A percentile compares a stretch with the other conserved stretches of the same genome.
Conservation (phyloP, 306 rosid species). For the Quercus dentata region DNA sequence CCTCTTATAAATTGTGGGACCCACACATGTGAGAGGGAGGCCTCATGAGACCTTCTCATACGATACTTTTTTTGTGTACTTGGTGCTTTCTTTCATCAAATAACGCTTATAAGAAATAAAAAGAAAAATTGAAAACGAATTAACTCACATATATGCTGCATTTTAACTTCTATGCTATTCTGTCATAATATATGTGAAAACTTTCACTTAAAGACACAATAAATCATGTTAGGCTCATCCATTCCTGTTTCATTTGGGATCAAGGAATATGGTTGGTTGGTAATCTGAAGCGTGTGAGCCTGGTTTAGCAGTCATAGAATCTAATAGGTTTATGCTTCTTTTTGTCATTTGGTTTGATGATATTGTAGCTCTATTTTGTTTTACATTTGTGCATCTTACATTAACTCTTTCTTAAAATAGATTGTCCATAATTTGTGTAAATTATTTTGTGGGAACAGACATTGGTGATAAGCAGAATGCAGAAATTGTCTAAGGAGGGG, state of each 20-base stretch:
- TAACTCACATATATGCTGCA: not conserved
- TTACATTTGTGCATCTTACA: not conserved
- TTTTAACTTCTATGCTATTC: not conserved
- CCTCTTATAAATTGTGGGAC: too few relatives aligned
- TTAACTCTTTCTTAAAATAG: not conserved
- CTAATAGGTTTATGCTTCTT: not conserved
- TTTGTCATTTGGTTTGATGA: not conserved
- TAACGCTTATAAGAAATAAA: too few relatives aligned
- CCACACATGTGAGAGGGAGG: too few relatives aligned
- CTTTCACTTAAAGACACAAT: not conserved
- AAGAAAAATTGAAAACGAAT: not conserved
- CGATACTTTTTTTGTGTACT: too few relatives aligned
- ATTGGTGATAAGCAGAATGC: constrained; percentile 77
- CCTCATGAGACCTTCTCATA: too few relatives aligned
- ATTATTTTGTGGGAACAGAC: constrained; percentile 59
- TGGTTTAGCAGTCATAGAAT: not conserved
- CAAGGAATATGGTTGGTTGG: not conserved
- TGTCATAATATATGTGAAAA: not conserved
- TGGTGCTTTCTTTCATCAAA: too few relatives aligned
- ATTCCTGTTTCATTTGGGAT: not conserved
- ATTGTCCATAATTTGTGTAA: not conserved
- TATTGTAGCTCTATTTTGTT: not conserved
- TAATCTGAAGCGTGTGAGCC: not conserved
- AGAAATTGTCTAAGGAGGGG: constrained; percentile 78
- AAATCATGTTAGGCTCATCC: too few relatives aligned